These are phyloP conservation scores for Ambrosia hybrid DNA, from an alignment of 140 eudicot species.

Conservation along the genomic window DNA sequence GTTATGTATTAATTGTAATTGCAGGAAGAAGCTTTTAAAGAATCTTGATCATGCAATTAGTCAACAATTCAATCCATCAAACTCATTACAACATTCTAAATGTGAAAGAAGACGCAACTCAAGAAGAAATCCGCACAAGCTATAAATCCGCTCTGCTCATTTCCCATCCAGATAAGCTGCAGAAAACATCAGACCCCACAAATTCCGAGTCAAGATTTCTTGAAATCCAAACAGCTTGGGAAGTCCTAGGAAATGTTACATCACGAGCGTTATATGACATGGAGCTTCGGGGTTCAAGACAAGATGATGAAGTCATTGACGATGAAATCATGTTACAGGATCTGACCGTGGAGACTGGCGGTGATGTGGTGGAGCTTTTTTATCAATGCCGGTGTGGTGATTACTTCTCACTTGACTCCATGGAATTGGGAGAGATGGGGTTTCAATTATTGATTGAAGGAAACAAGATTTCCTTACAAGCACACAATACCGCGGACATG, in stretches of 20 bases:
- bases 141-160: conserved; percentile 65
- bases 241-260: conserved; percentile 57
- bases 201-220: conserved; percentile 43
- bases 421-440: conserved; percentile 79
- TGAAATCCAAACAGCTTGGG: conserved; percentile 86
- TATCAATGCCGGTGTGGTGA: conserved; percentile 87
- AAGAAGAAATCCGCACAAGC: conserved; percentile 65
- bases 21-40: conserved; percentile 25
- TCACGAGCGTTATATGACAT: conserved; percentile 65
- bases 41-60: conserved; percentile 35
- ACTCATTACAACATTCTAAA: conserved; percentile 62
- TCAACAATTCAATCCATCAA: conserved; percentile 27
- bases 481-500: conserved; percentile 24
- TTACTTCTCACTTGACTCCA: conserved; percentile 53
- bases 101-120: conserved; percentile 74
- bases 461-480: conserved; percentile 36
- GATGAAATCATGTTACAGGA: conserved; percentile 74
- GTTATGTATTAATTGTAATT: conserved; percentile 4
- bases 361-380: conserved; percentile 48
- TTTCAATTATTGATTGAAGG: conserved; percentile 42
- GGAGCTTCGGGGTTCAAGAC: conserved; percentile 53
- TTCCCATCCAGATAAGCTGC: conserved; percentile 69
- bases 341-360: conserved; percentile 46
- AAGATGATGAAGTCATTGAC: conserved; percentile 44
- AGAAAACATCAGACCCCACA: conserved; percentile 27